Conservation (phyloP, 208 protist genomes). For the Wallacemonas sp. region DNA sequence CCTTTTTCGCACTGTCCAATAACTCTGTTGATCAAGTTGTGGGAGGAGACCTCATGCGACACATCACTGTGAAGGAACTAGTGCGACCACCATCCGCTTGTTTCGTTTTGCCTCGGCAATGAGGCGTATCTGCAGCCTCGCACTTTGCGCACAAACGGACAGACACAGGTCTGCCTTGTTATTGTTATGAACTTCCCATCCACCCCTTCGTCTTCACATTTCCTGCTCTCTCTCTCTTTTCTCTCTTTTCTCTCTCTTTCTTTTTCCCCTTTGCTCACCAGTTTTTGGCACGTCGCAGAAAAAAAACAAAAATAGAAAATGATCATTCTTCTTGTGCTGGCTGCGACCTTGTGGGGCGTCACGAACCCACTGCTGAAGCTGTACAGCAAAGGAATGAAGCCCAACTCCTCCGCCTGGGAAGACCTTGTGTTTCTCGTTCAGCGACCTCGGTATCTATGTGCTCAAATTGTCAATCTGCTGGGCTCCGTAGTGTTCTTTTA, state of each 20-base stretch:
- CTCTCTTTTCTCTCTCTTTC: not conserved
- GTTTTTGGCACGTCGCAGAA: no score
- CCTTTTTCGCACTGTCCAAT: no score
- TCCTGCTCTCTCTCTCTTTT: not conserved
- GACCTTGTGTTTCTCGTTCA: slow-evolving; percentile 63
- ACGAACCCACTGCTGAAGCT: slow-evolving; percentile 86
- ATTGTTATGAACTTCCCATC: no score
- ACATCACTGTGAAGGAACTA: no score
- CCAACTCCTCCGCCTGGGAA: slow-evolving; percentile 45
- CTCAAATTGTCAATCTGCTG: slow-evolving; percentile 66
- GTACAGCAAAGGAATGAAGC: slow-evolving; percentile 71
- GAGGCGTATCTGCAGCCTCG: no score
- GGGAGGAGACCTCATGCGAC: no score
- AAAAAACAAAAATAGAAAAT: slow-evolving; percentile 19
- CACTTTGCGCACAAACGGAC: no score
- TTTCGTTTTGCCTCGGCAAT: no score
- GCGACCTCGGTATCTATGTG: slow-evolving; percentile 70
- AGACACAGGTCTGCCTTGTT: no score
- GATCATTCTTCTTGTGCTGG: slow-evolving; percentile 63
- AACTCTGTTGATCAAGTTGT: no score
- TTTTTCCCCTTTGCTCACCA: not conserved
- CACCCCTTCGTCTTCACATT: not conserved
- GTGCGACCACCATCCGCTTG: no score
- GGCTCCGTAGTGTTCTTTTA: slow-evolving; percentile 83
- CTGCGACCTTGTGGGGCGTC: slow-evolving; percentile 79